Percentiles rank a stretch among this genome's conserved stretches.
These are phyloP conservation scores for Lactarius sanguifluus DNA, from an alignment of 768 basidiomycete species.

Conservation along the genomic window DNA sequence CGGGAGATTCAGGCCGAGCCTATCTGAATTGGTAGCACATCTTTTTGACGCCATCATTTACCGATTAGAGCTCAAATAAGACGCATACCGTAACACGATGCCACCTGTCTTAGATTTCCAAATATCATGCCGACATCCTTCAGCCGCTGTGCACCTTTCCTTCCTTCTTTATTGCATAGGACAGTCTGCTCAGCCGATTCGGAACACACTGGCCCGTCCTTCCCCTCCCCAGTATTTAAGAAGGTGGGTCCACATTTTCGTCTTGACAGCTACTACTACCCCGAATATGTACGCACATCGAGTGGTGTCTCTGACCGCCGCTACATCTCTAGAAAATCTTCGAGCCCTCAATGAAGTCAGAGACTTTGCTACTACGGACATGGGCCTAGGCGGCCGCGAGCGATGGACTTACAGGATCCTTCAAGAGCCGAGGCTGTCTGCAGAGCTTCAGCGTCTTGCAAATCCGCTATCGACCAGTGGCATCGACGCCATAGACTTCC, in stretches of 20 bases:
- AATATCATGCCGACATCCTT: slow-evolving; percentile 26
- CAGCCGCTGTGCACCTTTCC: slow-evolving; percentile 4
- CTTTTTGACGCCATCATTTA: not conserved
- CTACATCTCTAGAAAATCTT: slow-evolving; percentile 48
- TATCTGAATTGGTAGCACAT: slow-evolving; percentile 1
- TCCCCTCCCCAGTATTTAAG: slow-evolving; percentile 16
- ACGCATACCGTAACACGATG: slow-evolving; percentile 23
- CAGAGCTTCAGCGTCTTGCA: slow-evolving; percentile 43
- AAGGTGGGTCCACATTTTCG: slow-evolving; percentile 1
- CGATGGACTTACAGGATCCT: slow-evolving; percentile 56
- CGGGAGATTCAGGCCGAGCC: not conserved
- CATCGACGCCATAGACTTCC: slow-evolving; percentile 45
- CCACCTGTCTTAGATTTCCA: slow-evolving; percentile 28
- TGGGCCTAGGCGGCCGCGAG: slow-evolving; percentile 50
- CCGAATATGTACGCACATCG: slow-evolving; percentile 30
- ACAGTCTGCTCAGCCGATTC: slow-evolving; percentile 9
- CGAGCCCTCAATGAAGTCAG: slow-evolving; percentile 54
- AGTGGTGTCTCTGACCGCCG: slow-evolving; percentile 46
- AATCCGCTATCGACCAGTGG: slow-evolving; percentile 37
- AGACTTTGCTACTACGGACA: slow-evolving; percentile 52
- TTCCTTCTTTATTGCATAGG: slow-evolving; percentile 16
- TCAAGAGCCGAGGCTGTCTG: slow-evolving; percentile 41
- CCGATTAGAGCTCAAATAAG: slow-evolving; percentile 8
- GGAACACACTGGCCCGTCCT: not conserved
- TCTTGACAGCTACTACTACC: slow-evolving; percentile 5